Percentiles rank a stretch among this genome's conserved stretches.
Evolutionary conservation across 805 yeast species (phyloP).

Genomic region (Blastobotrys chiropterorum): DNA sequence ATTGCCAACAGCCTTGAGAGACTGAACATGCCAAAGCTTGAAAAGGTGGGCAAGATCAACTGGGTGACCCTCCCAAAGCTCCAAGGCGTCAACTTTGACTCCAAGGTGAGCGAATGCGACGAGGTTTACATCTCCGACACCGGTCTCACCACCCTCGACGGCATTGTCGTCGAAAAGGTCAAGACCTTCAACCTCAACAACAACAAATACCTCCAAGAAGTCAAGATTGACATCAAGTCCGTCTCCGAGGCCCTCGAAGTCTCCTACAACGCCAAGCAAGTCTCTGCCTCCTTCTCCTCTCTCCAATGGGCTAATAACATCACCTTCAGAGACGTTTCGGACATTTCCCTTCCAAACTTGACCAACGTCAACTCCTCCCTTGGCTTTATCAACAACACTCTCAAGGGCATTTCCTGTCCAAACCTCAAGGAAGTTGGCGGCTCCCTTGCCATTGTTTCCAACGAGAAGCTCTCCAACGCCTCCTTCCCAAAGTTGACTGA

Average conservation of each 20-base stretch:
- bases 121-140: conserved; percentile 47
- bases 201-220: conserved; percentile 63
- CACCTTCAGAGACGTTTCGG: conserved; percentile 72
- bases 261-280: conserved; percentile 78
- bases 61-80: conserved; percentile 86
- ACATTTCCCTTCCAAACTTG: conserved; percentile 65
- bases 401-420: conserved; percentile 36
- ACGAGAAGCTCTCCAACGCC: conserved; percentile 62
- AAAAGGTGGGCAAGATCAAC: conserved; percentile 73
- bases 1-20: conserved; percentile 60
- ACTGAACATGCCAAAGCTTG: conserved; percentile 70
- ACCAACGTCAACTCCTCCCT: conserved; percentile 71
- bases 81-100: conserved; percentile 55
- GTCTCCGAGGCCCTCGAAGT: conserved; percentile 72
- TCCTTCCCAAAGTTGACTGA: conserved; percentile 63
- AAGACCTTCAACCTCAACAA: conserved; percentile 66
- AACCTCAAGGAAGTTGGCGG: conserved; percentile 65
- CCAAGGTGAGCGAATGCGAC: conserved; percentile 69
- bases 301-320: conserved; percentile 84
- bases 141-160: conserved; percentile 33
- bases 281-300: conserved; percentile 46
- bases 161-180: conserved; percentile 34
- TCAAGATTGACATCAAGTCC: conserved; percentile 62
- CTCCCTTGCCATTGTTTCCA: conserved; percentile 67
- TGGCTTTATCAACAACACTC: conserved; percentile 68